These are phyloP conservation scores for Parafenestella ontariensis DNA, from an alignment of 2,329 filamentous ascomycete genomes.

Conservation along the genomic window DNA sequence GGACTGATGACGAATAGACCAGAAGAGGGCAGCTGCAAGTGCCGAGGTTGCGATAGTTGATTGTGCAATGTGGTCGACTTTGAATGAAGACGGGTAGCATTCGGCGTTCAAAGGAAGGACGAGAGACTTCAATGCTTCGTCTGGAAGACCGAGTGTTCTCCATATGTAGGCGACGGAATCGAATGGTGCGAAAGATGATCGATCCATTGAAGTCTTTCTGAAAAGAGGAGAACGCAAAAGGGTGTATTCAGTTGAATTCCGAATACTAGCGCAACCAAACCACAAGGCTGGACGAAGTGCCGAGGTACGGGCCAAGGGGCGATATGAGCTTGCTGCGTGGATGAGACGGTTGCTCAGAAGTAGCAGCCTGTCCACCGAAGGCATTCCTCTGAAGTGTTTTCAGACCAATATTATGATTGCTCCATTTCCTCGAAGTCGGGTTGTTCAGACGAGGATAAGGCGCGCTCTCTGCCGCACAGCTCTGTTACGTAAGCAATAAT, in stretches of 20 bases:
- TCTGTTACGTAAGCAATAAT: too few relatives aligned
- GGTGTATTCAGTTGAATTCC: background rate
- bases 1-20: slow-evolving; percentile 43
- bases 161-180: slow-evolving; percentile 44
- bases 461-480: too few relatives aligned
- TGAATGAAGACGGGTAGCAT: slow-evolving; percentile 60
- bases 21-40: slow-evolving; percentile 57
- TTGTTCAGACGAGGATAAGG: background rate
- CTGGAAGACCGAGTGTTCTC: slow-evolving; percentile 30
- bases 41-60: slow-evolving; percentile 60
- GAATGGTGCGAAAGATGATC: slow-evolving; percentile 27
- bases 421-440: background rate
- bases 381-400: background rate
- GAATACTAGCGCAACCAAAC: background rate
- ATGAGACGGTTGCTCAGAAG: background rate
- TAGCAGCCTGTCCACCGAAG: background rate
- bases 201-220: slow-evolving; percentile 17
- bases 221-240: background rate
- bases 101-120: slow-evolving; percentile 27
- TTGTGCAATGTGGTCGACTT: slow-evolving; percentile 62
- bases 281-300: background rate
- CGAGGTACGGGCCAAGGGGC: background rate
- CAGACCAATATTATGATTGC: too few relatives aligned
- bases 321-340: background rate
- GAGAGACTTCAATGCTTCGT: slow-evolving; percentile 28